These are phyloP conservation scores for Eugenia klotzschiana DNA, from an alignment of 441 rosid genomes.

Conservation along the genomic window DNA sequence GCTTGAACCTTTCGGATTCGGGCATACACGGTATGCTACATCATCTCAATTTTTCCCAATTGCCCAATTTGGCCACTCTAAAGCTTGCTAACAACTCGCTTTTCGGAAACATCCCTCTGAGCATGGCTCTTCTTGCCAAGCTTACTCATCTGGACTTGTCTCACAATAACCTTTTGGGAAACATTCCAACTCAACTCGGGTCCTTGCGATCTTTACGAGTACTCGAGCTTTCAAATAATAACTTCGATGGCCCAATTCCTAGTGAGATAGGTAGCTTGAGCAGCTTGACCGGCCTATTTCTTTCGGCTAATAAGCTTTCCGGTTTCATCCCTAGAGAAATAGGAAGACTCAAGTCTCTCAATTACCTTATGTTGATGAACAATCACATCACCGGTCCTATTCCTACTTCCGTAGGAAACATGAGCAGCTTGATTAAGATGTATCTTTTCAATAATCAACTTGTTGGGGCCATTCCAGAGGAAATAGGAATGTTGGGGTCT, in stretches of 20 bases:
- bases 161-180: not conserved
- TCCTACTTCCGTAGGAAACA: not conserved
- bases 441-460: not conserved
- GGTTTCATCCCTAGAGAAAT: not conserved
- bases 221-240: rapidly evolving
- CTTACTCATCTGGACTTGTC: not conserved
- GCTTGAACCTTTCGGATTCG: not conserved
- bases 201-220: not conserved
- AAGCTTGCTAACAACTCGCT: not conserved
- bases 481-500: conserved; percentile 18
- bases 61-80: not conserved
- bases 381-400: not conserved
- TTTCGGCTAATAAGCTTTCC: not conserved
- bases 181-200: not conserved
- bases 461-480: conserved; percentile 10
- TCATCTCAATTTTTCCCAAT: not conserved
- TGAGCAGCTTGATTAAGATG: not conserved
- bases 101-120: not conserved
- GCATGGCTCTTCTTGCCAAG: not conserved
- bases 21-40: not conserved
- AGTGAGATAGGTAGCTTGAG: not conserved
- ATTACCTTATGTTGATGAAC: not conserved
- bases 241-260: not conserved
- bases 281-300: conserved; percentile 6
- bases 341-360: not conserved